A percentile compares a stretch with the other conserved stretches of the same genome.
These are phyloP conservation scores for Kalmusia sp. DNA, from an alignment of 2,329 filamentous ascomycete species.

Conservation along the genomic window DNA sequence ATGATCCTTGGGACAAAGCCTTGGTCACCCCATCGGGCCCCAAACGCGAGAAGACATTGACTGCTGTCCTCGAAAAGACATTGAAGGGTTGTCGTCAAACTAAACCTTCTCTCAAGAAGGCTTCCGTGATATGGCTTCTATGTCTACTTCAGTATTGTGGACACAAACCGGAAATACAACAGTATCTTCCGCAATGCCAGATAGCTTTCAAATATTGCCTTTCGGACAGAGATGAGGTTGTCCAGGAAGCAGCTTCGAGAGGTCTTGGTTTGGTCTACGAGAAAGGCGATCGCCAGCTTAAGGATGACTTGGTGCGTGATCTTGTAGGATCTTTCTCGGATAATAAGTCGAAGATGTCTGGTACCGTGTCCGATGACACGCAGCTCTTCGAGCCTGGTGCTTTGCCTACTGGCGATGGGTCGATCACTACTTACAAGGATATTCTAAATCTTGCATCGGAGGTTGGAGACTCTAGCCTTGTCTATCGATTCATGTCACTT, in stretches of 20 bases:
- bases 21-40: slow-evolving; percentile 40
- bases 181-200: slow-evolving; percentile 78
- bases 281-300: slow-evolving; percentile 81
- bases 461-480: slow-evolving; percentile 92
- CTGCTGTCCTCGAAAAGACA: slow-evolving; percentile 72
- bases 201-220: slow-evolving; percentile 86
- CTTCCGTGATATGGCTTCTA: slow-evolving; percentile 93
- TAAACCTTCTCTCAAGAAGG: slow-evolving; percentile 88
- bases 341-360: slow-evolving; percentile 70
- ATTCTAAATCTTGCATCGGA: slow-evolving; percentile 96
- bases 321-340: slow-evolving; percentile 87
- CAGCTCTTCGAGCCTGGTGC: slow-evolving; percentile 93
- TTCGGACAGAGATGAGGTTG: slow-evolving; percentile 87
- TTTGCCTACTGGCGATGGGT: slow-evolving; percentile 87
- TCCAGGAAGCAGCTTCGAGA: slow-evolving; percentile 92
- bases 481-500: slow-evolving; percentile 98
- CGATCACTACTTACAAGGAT: slow-evolving; percentile 95
- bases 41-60: slow-evolving; percentile 52
- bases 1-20: slow-evolving; percentile 39
- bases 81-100: slow-evolving; percentile 80
- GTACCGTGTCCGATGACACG: slow-evolving; percentile 87
- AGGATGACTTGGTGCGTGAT: slow-evolving; percentile 83
- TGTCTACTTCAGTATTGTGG: slow-evolving; percentile 91
- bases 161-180: slow-evolving; percentile 75
- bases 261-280: slow-evolving; percentile 94